phyloP scores from a whole-genome alignment of 1,139 yeast species.

The Geotrichum siamense region DNA sequence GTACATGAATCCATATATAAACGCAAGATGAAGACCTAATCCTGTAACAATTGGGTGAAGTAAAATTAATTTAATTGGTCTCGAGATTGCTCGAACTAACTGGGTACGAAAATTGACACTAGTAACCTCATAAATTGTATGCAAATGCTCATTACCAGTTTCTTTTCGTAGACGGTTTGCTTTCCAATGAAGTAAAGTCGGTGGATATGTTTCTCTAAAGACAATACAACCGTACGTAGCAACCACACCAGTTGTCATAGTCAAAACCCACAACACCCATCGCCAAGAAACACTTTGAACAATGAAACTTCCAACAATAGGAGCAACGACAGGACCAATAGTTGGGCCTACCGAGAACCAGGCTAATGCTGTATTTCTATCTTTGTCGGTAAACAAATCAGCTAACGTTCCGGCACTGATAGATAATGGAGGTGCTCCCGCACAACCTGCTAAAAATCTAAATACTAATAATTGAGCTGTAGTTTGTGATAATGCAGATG shows the following conservation, averaged over 20 bases:
- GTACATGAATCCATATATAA: conserved; percentile 57
- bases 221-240: conserved; percentile 42
- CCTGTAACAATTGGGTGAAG: conserved; percentile 60
- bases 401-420: conserved; percentile 70
- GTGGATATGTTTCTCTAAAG: conserved; percentile 53
- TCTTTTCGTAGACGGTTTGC: conserved; percentile 42
- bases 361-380: conserved; percentile 53
- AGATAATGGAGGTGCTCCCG: conserved; percentile 59
- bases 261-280: conserved; percentile 56
- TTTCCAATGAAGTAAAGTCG: conserved; percentile 44
- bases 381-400: conserved; percentile 49
- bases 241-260: conserved; percentile 47
- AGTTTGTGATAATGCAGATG: conserved; percentile 49
- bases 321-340: conserved; percentile 59
- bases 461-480: conserved; percentile 51
- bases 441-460: conserved; percentile 55
- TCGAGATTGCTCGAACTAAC: conserved; percentile 35
- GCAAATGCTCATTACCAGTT: conserved; percentile 51
- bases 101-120: conserved; percentile 23
- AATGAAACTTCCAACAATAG: conserved; percentile 51
- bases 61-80: conserved; percentile 48
- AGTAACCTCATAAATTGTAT: conserved; percentile 49
- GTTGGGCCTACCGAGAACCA: conserved; percentile 54
- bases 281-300: conserved; percentile 45
- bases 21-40: conserved; percentile 55